Conservation (phyloP, 257 asterid genomes). For the Henckelia pumila region DNA sequence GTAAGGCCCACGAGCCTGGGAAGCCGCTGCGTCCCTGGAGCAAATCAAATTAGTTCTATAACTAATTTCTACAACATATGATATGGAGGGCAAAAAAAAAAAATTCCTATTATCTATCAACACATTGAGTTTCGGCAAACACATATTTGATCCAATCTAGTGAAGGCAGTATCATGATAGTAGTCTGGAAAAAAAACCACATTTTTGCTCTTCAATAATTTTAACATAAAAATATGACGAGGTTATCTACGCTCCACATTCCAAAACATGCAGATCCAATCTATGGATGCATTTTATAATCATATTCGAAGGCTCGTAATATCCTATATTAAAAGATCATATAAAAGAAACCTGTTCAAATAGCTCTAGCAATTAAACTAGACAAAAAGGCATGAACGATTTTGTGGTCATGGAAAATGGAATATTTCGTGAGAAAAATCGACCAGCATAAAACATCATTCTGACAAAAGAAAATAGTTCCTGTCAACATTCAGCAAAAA, state of each 20-base stretch:
- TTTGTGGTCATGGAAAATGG: constrained; percentile 1
- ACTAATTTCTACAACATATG: constrained; percentile 14
- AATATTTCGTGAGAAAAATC: background rate
- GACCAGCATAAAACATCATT: background rate
- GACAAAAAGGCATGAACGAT: constrained; percentile 2
- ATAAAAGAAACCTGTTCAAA: background rate
- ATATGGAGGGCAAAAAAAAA: too few relatives aligned
- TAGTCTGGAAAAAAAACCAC: background rate
- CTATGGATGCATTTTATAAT: constrained; percentile 1
- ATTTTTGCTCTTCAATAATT: background rate
- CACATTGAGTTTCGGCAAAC: background rate
- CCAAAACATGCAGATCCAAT: background rate
- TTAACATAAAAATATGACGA: background rate
- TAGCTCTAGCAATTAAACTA: background rate
- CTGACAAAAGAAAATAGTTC: background rate
- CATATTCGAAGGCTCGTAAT: too few relatives aligned
- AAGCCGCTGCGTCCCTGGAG: constrained; percentile 59
- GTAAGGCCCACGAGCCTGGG: constrained; percentile 64
- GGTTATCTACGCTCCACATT: background rate
- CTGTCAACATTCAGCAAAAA: background rate
- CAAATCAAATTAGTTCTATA: constrained; percentile 16
- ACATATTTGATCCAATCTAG: background rate
- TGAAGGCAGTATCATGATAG: background rate
- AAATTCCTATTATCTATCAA: constrained; percentile 15
- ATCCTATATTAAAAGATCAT: background rate